These are phyloP conservation scores for Lentinula raphanica DNA, from an alignment of 768 basidiomycete species.

Conservation along the genomic window DNA sequence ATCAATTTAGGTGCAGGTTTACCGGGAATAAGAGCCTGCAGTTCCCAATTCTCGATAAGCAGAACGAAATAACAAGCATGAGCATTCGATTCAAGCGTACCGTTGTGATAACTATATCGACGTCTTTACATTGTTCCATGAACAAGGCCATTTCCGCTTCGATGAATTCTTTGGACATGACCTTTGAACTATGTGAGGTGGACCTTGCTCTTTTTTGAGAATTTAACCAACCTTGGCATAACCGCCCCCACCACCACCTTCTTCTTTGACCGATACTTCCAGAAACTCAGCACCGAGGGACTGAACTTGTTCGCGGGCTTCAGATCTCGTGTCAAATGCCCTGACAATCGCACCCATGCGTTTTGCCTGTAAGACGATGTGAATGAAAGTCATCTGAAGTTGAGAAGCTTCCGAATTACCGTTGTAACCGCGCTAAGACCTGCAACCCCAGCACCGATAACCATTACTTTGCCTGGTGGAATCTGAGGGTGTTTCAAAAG, in stretches of 20 bases:
- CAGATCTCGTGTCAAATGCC: constrained; percentile 82
- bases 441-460: constrained; percentile 87
- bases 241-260: constrained; percentile 77
- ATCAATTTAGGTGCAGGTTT: constrained; percentile 84
- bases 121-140: constrained; percentile 82
- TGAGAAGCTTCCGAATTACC: constrained; percentile 29
- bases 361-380: constrained; percentile 45
- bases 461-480: constrained; percentile 79
- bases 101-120: constrained; percentile 86
- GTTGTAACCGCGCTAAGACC: constrained; percentile 86
- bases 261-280: constrained; percentile 76
- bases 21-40: constrained; percentile 77
- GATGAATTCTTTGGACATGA: constrained; percentile 62
- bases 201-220: not conserved
- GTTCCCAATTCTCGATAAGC: constrained; percentile 2
- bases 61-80: not conserved
- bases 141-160: constrained; percentile 75
- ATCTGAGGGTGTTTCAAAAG: constrained; percentile 41
- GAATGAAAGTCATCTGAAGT: not conserved
- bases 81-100: constrained; percentile 27
- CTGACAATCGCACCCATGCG: constrained; percentile 85
- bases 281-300: constrained; percentile 87
- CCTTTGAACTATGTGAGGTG: constrained; percentile 24
- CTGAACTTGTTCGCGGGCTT: constrained; percentile 84
- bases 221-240: constrained; percentile 62